These are phyloP conservation scores for Musa balbisiana DNA, from an alignment of 202 grass and related monocot species.

Conservation along the genomic window DNA sequence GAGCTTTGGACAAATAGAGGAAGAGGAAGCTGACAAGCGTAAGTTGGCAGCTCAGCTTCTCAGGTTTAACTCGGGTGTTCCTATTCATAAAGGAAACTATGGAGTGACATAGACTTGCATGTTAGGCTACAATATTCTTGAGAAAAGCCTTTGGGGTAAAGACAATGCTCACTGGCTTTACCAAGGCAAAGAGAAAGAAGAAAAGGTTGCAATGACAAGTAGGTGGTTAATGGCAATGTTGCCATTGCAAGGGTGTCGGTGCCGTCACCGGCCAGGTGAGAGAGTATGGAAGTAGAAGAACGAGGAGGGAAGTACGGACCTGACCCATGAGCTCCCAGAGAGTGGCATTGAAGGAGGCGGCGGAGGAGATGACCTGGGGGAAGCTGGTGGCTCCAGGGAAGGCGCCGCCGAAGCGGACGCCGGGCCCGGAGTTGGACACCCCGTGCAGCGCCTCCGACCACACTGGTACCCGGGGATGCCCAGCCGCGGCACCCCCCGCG, in stretches of 20 bases:
- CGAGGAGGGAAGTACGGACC: conserved; percentile 26
- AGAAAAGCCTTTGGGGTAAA: too few relatives aligned
- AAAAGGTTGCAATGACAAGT: too few relatives aligned
- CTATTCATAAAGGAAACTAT: too few relatives aligned
- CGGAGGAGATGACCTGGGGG: conserved; percentile 82
- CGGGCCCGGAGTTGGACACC: conserved; percentile 49
- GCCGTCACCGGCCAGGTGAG: not conserved
- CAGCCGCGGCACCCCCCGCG: conserved; percentile 55
- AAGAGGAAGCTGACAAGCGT: too few relatives aligned
- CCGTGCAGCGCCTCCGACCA: conserved; percentile 95
- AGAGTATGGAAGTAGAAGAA: not conserved
- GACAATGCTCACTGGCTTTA: too few relatives aligned
- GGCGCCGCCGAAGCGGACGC: conserved; percentile 53
- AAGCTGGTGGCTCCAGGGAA: conserved; percentile 84
- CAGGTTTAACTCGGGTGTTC: too few relatives aligned
- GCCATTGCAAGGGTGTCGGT: not conserved
- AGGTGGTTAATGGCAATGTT: too few relatives aligned
- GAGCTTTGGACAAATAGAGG: conserved; percentile 4
- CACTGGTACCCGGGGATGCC: conserved; percentile 57
- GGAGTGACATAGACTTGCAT: too few relatives aligned
- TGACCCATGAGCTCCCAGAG: conserved; percentile 80
- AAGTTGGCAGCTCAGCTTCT: too few relatives aligned
- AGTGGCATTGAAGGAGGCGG: conserved; percentile 67
- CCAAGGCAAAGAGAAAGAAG: too few relatives aligned
- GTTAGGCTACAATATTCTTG: too few relatives aligned